Conservation (phyloP, 805 yeast genomes). For the Sugiyamaella mastotermitis region DNA sequence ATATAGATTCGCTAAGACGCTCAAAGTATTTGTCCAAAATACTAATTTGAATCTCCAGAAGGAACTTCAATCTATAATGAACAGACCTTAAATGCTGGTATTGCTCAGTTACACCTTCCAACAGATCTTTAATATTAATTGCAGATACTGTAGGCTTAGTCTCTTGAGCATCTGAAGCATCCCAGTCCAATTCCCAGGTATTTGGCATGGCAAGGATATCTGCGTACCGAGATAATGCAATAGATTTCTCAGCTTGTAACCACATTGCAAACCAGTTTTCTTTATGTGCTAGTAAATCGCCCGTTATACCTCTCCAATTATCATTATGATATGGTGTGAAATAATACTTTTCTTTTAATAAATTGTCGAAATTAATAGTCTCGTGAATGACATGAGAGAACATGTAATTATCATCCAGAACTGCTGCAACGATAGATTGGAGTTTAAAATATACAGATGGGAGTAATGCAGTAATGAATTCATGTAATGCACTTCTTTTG, state of each 20-base stretch:
- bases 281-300: slow-evolving; percentile 21
- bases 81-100: slow-evolving; percentile 40
- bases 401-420: slow-evolving; percentile 37
- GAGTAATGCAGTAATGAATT: slow-evolving; percentile 43
- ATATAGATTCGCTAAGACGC: slow-evolving; percentile 37
- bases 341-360: slow-evolving; percentile 39
- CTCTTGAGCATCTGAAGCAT: slow-evolving; percentile 37
- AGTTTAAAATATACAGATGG: slow-evolving; percentile 44
- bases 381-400: slow-evolving; percentile 57
- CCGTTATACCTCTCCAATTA: slow-evolving; percentile 42
- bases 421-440: slow-evolving; percentile 22
- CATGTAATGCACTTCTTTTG: slow-evolving; percentile 30
- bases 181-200: slow-evolving; percentile 56
- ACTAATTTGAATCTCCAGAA: slow-evolving; percentile 52
- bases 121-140: slow-evolving; percentile 46
- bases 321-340: slow-evolving; percentile 36
- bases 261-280: slow-evolving; percentile 38
- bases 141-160: slow-evolving; percentile 63
- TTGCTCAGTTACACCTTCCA: slow-evolving; percentile 51
- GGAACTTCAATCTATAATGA: slow-evolving; percentile 49
- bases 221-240: slow-evolving; percentile 41
- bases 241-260: slow-evolving; percentile 47
- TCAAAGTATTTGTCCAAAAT: slow-evolving; percentile 48
- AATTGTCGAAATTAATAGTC: slow-evolving; percentile 51
- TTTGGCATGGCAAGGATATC: slow-evolving; percentile 44